Evolutionary conservation across 768 basidiomycete species (phyloP), one percentile per base, ranked within the genome.

Genomic region (Lentinula raphanica): DNA sequence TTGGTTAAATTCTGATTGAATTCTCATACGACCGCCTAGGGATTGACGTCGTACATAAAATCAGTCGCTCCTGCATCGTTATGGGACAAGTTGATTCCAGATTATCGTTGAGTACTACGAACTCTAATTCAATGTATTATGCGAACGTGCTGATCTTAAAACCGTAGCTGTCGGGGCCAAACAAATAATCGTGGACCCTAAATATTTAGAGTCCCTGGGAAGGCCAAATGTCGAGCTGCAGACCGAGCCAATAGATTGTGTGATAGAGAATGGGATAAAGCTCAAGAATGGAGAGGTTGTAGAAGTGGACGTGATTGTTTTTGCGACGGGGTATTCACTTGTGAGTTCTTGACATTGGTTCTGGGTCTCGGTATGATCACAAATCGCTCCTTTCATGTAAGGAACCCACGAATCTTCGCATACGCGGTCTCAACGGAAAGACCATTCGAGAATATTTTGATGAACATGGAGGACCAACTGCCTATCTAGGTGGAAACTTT

Each of bases 181-280:
- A 68, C 76, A 86, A 40, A 77, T 86, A 21, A 80, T 88, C 31
- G 73, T 81, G 56, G 83, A 88, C 64, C 79, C 82, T 2, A 77
- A 76, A 15, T 87, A 85, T 65, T 74, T 87, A n/a, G 66, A 75
- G 17, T 69, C 74, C 27, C 67, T 87, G 49, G 71, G 79, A 55
- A 72, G 71, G 42, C 73, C 81, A 2, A 86, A 88, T 66, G 79
- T 87, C n/a, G 32, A 35, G 2, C 13, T 35, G 13, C 32, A 35
- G 32, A 35, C 32, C 13, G 32, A 35, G 32, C 32, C 32, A 3
- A 35, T 35, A 35, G 32, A 35, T 7, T 8, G 32, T 35, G 8
- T 35, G 7, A 12, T 35, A 12, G 3, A 12, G 13, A 35, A 35
- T 35, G 32, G 32, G 13, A 35, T 35, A 8, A 35, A 12, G 32